A percentile compares a stretch with the other conserved stretches of the same genome.
These are phyloP conservation scores for Lipomyces oligophaga DNA, from an alignment of 805 yeast genomes.

Conservation along the genomic window DNA sequence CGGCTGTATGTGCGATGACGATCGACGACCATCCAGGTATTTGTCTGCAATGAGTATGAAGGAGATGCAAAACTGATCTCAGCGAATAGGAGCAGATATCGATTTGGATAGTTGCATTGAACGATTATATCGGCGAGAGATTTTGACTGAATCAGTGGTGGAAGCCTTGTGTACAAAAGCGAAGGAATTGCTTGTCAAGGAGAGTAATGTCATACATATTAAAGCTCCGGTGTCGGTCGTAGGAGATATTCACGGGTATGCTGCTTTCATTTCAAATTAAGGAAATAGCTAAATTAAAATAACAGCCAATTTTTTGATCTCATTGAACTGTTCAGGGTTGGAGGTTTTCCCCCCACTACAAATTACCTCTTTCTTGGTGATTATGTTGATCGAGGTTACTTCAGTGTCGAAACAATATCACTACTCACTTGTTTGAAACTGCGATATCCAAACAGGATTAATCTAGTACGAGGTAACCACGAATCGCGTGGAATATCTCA, in stretches of 20 bases:
- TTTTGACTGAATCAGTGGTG: slow-evolving; percentile 66
- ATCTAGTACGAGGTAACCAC: slow-evolving; percentile 87
- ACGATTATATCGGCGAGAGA: slow-evolving; percentile 56
- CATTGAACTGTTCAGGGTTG: slow-evolving; percentile 86
- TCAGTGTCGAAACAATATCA: slow-evolving; percentile 88
- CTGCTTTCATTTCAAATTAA: not conserved
- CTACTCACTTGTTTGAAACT: slow-evolving; percentile 76
- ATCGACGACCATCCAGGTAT: too few relatives aligned
- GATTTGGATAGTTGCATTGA: slow-evolving; percentile 72
- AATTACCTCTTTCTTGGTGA: slow-evolving; percentile 88
- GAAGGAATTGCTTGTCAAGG: slow-evolving; percentile 73
- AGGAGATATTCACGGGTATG: slow-evolving; percentile 85
- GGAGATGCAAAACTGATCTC: too few relatives aligned
- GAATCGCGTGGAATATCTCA: slow-evolving; percentile 96
- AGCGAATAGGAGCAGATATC: too few relatives aligned
- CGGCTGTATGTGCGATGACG: too few relatives aligned
- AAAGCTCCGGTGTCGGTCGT: slow-evolving; percentile 88
- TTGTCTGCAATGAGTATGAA: too few relatives aligned
- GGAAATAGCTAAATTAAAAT: not conserved
- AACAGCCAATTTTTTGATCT: slow-evolving; percentile 83
- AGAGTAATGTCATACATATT: slow-evolving; percentile 82
- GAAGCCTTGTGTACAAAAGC: slow-evolving; percentile 73
- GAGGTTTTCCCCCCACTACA: slow-evolving; percentile 90
- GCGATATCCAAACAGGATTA: slow-evolving; percentile 80
- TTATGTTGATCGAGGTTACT: slow-evolving; percentile 93